Conservation (phyloP, 2,329 filamentous ascomycete genomes). For the Fusarium duplospermum region DNA sequence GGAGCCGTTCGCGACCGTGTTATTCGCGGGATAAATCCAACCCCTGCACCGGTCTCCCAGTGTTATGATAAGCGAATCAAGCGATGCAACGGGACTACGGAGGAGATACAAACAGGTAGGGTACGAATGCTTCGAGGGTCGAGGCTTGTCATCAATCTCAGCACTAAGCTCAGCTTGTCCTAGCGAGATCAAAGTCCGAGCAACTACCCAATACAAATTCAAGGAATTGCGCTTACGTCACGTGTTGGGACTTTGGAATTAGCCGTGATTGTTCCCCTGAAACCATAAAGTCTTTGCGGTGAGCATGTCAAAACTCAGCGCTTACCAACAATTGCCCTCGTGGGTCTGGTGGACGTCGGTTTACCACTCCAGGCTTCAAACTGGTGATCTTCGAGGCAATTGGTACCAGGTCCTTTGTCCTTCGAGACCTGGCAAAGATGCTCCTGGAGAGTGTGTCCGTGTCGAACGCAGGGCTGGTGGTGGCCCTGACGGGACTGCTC, state of each 20-base stretch:
- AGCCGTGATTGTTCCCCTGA: neutral
- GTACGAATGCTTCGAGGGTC: neutral
- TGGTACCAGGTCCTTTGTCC: neutral
- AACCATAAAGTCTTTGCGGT: neutral
- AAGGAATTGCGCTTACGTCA: neutral
- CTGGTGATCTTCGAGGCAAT: neutral
- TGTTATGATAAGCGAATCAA: neutral
- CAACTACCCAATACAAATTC: neutral
- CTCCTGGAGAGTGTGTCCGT: neutral
- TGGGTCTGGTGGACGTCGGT: neutral
- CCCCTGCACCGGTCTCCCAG: neutral
- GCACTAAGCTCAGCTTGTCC: neutral
- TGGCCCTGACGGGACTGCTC: neutral
- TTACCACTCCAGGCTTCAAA: neutral
- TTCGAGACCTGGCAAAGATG: neutral
- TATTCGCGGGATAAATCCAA: neutral
- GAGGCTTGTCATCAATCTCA: neutral
- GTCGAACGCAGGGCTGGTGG: neutral
- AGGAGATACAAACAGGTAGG: neutral
- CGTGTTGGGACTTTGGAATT: neutral
- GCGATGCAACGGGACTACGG: neutral
- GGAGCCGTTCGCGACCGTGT: neutral
- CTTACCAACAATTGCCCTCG: neutral
- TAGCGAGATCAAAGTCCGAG: neutral
- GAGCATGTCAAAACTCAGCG: neutral